Evolutionary conservation across 805 yeast species (phyloP), one percentile per base, ranked within the genome.

Genomic region (Candida oleophila): DNA sequence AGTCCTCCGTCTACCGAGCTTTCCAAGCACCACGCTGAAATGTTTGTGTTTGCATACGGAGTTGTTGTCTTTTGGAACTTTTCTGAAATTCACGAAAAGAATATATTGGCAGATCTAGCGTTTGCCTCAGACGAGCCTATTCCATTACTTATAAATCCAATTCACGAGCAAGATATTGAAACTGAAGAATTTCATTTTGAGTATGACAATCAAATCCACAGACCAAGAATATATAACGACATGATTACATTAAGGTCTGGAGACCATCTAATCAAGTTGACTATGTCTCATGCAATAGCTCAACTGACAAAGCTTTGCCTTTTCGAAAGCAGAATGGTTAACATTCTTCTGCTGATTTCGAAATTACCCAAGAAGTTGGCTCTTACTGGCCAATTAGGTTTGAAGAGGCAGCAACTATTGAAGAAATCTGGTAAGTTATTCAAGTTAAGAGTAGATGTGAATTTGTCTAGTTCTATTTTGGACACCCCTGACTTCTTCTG

Each of bases 51-150:
- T 61, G 83, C 82, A 44, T 94, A 94, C 62, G 99, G 99, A 18
- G 96, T 92, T 12, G 89, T 94, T n/a, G 97, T 94, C 18, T 91
- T 94, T 59, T 94, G 99, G 99, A 94, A 94, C 60, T 90, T 94
- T 56, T 82, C 92, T 2, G 97, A 90, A 60, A 74, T 80, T 5
- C 97, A 94, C 60, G 99, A 94, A 59, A 90, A 90, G 69, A 94
- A 92, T 57, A 82, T 94, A 16, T 74, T 94, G 46, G 98, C 97
- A 1, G 99, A 94, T 60, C 73, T 94, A 52, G 86, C 84, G n/a
- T 82, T 86, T 66, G 89, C 89, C 4, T 62, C 68, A 12, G 71
- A 63, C 21, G 63, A 64, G 12, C 72, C 71, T 2, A 66, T 65
- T 15, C 68, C 74, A 8, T 67, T 90, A 19, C 79, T 87, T 22